These are phyloP conservation scores for Colletotrichum noveboracense DNA, from an alignment of 2,329 filamentous ascomycete genomes.

Conservation along the genomic window DNA sequence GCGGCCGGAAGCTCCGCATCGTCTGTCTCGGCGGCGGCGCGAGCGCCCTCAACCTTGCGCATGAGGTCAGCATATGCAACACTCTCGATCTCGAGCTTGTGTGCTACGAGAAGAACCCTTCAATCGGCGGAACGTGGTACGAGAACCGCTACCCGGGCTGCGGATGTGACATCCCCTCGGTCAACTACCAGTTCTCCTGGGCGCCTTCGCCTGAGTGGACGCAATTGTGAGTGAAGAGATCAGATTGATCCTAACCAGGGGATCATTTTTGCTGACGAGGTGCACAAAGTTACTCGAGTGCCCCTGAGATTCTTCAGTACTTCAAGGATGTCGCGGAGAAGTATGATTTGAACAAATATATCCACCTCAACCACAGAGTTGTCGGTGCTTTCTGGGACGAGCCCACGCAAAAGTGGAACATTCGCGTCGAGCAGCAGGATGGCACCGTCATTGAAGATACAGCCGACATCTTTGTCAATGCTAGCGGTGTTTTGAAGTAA, in stretches of 20 bases:
- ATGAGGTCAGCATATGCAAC: constrained; percentile 24
- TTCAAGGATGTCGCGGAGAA: constrained; percentile 28
- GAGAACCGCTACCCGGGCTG: constrained; percentile 29
- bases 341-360: constrained; percentile 25
- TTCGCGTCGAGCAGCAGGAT: constrained; percentile 19
- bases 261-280: background rate
- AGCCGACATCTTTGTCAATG: constrained; percentile 32
- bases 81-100: constrained; percentile 26
- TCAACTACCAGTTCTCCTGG: constrained; percentile 25
- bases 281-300: constrained; percentile 16
- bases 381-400: constrained; percentile 27
- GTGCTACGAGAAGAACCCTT: constrained; percentile 32
- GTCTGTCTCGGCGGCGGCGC: constrained; percentile 33
- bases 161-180: constrained; percentile 27
- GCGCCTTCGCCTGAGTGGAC: constrained; percentile 9
- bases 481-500: constrained; percentile 49
- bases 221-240: background rate
- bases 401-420: constrained; percentile 22
- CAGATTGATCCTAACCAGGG: background rate
- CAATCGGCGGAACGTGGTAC: constrained; percentile 29
- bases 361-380: constrained; percentile 24
- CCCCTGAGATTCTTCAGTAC: constrained; percentile 28
- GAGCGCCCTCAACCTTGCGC: constrained; percentile 32
- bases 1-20: constrained; percentile 29
- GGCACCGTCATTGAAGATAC: constrained; percentile 18